Evolutionary conservation across 2,329 filamentous ascomycete genomes (phyloP).

Genomic region (Ceratocystis harringtonii): DNA sequence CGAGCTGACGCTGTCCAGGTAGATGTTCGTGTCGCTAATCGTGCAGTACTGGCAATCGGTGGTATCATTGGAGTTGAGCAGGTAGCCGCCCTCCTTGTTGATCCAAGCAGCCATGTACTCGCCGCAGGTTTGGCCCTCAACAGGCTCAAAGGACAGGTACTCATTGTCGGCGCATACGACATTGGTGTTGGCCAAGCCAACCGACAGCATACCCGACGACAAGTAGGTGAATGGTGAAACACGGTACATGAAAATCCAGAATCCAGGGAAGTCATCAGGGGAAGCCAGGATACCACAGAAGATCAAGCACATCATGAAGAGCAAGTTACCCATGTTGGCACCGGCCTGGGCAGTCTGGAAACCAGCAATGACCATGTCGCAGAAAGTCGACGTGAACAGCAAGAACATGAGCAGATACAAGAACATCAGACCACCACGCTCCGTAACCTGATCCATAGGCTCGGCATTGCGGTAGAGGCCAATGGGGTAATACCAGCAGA

Average conservation of each 20-base stretch:
- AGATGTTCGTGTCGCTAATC: constrained; percentile 36
- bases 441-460: constrained; percentile 42
- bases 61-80: constrained; percentile 35
- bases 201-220: constrained; percentile 54
- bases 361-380: constrained; percentile 60
- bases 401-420: constrained; percentile 61
- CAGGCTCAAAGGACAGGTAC: constrained; percentile 49
- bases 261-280: constrained; percentile 47
- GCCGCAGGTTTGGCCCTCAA: constrained; percentile 40
- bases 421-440: constrained; percentile 67
- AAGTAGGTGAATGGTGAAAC: constrained; percentile 73
- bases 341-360: constrained; percentile 61
- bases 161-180: constrained; percentile 58
- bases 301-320: constrained; percentile 57
- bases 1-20: constrained; percentile 33
- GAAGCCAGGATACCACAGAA: constrained; percentile 62
- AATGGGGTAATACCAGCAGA: constrained; percentile 76
- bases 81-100: constrained; percentile 33
- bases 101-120: constrained; percentile 44
- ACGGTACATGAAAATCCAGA: constrained; percentile 78
- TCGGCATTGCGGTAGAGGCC: constrained; percentile 58
- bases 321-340: constrained; percentile 59
- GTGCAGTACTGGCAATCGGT: constrained; percentile 41
- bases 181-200: constrained; percentile 50
- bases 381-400: constrained; percentile 68